Base-by-base conservation (phyloP, 2,329 filamentous ascomycete species). In the Samsoniella hepiali region DNA sequence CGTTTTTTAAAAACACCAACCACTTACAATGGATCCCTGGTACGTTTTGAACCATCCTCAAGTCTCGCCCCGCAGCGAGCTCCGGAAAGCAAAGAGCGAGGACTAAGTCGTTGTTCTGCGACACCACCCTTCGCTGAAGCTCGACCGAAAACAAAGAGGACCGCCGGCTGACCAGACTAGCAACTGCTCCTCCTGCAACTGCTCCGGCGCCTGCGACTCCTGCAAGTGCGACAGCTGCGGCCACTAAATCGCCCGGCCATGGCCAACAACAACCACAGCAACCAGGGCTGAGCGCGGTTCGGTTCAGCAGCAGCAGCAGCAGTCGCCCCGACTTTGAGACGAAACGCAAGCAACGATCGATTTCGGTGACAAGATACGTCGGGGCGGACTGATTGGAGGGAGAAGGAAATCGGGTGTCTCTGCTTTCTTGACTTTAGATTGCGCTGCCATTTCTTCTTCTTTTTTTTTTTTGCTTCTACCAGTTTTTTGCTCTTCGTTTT, bases 221-320 rank as follows among this genome's bases (percentile, higher is more conserved):
- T 70, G 69, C 65, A 66, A 68, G 42, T 70, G 69, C 69, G 51
- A 44, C 54, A 66, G 57, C 64, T 70, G 69, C 69, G 63, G 66
- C 61, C 59, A 62, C 59, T 62, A 62, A 62, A 27, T 17, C 50
- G 29, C 17, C 49, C 27, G 5, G 27, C 17, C 38, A 56, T 17
- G 50, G 27, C 22, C 22, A 22, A 22, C 22, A 22, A 13, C 51
- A 47, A n/a, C 13, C 31, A 38, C 31, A 47, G 13, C 50, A 56
- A n/a, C 53, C 27, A 22, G 27, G 17, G 32, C 42, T 38, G 34
- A 56, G 40, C n/a, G 11, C 59, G 11, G 40, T 29, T 55, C 50
- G 59, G 40, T 55, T 62, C 31, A 53, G 58, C 27, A 22, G 59
- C 31, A 44, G 17, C 31, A 53, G 58, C 27, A 22, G 59, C 31